These are phyloP conservation scores for Magnaporthiopsis poae DNA, from an alignment of 2,329 filamentous ascomycete species.

Conservation along the genomic window DNA sequence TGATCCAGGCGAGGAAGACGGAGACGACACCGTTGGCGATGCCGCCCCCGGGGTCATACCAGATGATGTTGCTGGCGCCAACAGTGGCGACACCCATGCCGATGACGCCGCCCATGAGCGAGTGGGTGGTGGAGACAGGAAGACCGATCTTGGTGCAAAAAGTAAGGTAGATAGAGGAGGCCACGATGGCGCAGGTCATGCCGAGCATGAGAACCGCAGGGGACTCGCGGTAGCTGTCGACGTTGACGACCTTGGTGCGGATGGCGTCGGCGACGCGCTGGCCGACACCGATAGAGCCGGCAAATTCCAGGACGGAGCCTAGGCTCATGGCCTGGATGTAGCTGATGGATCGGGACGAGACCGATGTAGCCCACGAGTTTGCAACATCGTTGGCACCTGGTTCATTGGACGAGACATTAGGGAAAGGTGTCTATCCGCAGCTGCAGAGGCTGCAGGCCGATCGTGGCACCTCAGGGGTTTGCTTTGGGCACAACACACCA, in stretches of 20 bases:
- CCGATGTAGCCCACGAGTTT: constrained; percentile 66
- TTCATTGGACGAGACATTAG: constrained; percentile 8
- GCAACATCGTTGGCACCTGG: constrained; percentile 55
- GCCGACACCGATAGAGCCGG: constrained; percentile 51
- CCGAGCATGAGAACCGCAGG: constrained; percentile 48
- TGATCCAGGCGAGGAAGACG: constrained; percentile 52
- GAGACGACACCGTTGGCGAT: constrained; percentile 44
- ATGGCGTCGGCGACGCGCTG: constrained; percentile 53
- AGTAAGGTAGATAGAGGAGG: constrained; percentile 47
- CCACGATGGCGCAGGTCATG: constrained; percentile 46
- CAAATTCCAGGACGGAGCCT: constrained; percentile 51
- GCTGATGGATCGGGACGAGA: constrained; percentile 57
- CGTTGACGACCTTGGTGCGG: constrained; percentile 48
- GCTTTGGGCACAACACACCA: constrained; percentile 26
- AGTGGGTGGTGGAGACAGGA: constrained; percentile 53
- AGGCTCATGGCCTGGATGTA: constrained; percentile 51
- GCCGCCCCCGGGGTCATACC: constrained; percentile 33
- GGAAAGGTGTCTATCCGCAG: too few species aligned
- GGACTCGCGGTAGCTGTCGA: constrained; percentile 32
- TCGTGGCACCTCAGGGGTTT: not conserved
- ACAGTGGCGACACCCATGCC: constrained; percentile 49
- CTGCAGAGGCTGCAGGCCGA: not conserved
- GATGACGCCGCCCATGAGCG: constrained; percentile 48
- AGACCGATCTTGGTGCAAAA: constrained; percentile 43
- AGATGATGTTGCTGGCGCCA: constrained; percentile 42